These are phyloP conservation scores for Pelagomonas calceolata DNA, from an alignment of 108 stramenopile species.

Conservation along the genomic window DNA sequence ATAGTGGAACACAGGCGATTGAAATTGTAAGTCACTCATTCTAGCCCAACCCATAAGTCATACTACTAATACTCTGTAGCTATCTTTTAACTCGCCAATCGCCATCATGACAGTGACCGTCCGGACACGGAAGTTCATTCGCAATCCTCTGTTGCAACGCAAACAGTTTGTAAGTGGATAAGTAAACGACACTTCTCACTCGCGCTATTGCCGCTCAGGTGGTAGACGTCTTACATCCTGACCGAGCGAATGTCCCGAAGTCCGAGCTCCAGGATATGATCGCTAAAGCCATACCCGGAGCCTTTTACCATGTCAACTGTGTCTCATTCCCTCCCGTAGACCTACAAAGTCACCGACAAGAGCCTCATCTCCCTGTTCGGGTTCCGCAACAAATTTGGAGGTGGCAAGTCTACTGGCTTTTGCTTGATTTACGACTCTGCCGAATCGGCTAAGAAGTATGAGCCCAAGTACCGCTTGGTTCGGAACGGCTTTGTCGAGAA, in stretches of 20 bases:
- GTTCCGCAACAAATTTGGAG: constrained; percentile 93
- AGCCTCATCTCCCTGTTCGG: constrained; percentile 77
- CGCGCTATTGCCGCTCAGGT: constrained; percentile 33
- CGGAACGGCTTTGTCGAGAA: constrained; percentile 68
- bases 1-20: no score
- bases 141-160: constrained; percentile 89
- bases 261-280: constrained; percentile 81
- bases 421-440: constrained; percentile 92
- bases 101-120: no score
- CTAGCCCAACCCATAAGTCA: no score
- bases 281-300: constrained; percentile 36
- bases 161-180: constrained; percentile 50
- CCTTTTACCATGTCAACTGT: background rate
- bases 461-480: constrained; percentile 87
- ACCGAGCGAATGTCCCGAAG: constrained; percentile 84
- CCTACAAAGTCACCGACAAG: constrained; percentile 81
- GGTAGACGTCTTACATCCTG: constrained; percentile 94
- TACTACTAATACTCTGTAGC: no score
- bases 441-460: constrained; percentile 85
- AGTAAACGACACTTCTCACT: no score
- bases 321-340: constrained; percentile 22
- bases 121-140: constrained; percentile 95
- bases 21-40: no score
- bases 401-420: constrained; percentile 93
- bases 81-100: constrained; percentile 36